These are phyloP conservation scores for Pharus latifolius DNA, from an alignment of 176 grass and related monocot species.

Conservation along the genomic window DNA sequence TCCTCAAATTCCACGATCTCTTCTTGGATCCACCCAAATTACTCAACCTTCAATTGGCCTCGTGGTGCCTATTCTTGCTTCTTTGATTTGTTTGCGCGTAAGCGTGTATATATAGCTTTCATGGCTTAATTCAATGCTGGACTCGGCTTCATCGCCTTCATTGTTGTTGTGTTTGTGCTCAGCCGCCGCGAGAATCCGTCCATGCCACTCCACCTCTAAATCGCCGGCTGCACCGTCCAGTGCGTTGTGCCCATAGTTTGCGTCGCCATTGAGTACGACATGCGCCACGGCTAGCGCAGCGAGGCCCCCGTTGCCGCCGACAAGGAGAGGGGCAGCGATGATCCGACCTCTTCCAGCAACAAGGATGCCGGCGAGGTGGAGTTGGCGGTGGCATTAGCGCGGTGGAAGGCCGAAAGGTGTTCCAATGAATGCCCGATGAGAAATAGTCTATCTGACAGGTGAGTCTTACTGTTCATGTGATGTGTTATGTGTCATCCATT, in stretches of 20 bases:
- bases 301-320: neutral
- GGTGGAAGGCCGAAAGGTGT: no score
- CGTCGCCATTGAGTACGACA: constrained; percentile 51
- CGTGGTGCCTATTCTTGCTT: neutral
- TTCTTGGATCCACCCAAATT: neutral
- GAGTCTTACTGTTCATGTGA: no score
- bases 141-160: constrained; percentile 44
- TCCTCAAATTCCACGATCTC: neutral
- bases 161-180: constrained; percentile 29
- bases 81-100: neutral
- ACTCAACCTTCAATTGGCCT: neutral
- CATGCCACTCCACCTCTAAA: constrained; percentile 48
- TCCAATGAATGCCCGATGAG: no score
- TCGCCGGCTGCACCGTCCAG: constrained; percentile 55
- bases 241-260: constrained; percentile 53
- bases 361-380: neutral
- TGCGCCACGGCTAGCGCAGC: constrained; percentile 15
- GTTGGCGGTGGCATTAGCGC: no score
- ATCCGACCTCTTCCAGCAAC: constrained; percentile 13
- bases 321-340: constrained; percentile 14
- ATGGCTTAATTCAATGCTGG: no score
- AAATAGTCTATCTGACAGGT: no score
- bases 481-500: no score
- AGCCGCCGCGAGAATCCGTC: constrained; percentile 27
- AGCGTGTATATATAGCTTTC: neutral